phyloP scores from a whole-genome alignment of 2,329 filamentous ascomycete species.

The Allantophomopsis cytisporea region DNA sequence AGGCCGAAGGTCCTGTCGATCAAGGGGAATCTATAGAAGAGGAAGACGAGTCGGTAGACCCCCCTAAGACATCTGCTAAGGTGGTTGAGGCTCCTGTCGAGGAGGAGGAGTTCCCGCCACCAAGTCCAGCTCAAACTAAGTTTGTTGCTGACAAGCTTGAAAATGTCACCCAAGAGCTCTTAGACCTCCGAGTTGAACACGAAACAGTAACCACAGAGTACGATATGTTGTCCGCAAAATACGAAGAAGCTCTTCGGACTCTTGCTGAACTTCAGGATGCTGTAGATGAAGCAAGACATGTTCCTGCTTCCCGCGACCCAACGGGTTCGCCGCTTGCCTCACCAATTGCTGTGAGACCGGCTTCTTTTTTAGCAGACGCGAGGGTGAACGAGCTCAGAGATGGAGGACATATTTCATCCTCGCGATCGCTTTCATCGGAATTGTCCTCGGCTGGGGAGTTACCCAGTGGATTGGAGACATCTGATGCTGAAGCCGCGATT shows the following conservation, averaged over 20 bases:
- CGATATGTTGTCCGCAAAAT: conserved; percentile 73
- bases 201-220: conserved; percentile 72
- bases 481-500: conserved; percentile 40
- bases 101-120: conserved; percentile 21
- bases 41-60: conserved; percentile 16
- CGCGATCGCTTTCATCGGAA: conserved; percentile 87
- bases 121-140: conserved; percentile 67
- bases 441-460: conserved; percentile 78
- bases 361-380: conserved; percentile 74
- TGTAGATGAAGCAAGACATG: conserved; percentile 63
- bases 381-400: conserved; percentile 60
- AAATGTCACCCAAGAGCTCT: conserved; percentile 77
- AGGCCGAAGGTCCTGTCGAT: conserved; percentile 17
- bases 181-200: conserved; percentile 83
- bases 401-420: conserved; percentile 56
- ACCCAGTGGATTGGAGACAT: conserved; percentile 48
- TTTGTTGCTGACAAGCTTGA: conserved; percentile 91
- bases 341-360: conserved; percentile 41
- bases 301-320: conserved; percentile 35
- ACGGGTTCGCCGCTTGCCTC: conserved; percentile 35
- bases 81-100: conserved; percentile 1
- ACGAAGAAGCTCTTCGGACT: conserved; percentile 74
- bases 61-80: conserved; percentile 17
- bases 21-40: conserved; percentile 21
- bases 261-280: conserved; percentile 77